Percentiles rank a stretch among this genome's conserved stretches.
These are phyloP conservation scores for Epichloe sibirici DNA, from an alignment of 2,329 filamentous ascomycete genomes.

Conservation along the genomic window DNA sequence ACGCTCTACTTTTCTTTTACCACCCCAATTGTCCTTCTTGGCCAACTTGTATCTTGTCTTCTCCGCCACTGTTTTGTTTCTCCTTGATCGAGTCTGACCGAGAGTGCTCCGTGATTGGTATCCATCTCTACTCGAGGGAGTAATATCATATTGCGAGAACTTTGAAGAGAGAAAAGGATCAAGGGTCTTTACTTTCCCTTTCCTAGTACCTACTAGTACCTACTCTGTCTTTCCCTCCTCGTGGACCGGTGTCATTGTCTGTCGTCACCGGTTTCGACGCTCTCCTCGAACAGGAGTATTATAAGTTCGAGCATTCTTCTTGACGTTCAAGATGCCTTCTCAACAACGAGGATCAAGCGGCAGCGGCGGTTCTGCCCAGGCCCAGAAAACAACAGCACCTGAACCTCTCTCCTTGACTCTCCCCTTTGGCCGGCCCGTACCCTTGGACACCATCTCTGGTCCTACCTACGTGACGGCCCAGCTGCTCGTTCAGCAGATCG, in stretches of 20 bases:
- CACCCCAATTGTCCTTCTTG: not conserved
- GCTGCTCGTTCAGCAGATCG: slow-evolving; percentile 87
- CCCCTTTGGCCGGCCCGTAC: slow-evolving; percentile 43
- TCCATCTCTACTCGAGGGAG: not conserved
- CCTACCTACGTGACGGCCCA: slow-evolving; percentile 91
- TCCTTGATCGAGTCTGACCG: not conserved
- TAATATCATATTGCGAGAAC: not conserved
- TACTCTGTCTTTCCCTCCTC: too few species aligned
- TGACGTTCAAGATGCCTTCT: slow-evolving; percentile 18
- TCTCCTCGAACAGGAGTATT: not conserved
- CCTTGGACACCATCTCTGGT: slow-evolving; percentile 56
- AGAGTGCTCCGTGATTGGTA: not conserved
- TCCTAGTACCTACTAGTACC: too few species aligned
- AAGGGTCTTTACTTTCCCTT: too few species aligned
- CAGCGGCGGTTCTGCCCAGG: slow-evolving; percentile 15
- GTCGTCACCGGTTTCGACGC: not conserved
- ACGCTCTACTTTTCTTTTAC: not conserved
- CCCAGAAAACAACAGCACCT: slow-evolving; percentile 17
- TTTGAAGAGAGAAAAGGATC: too few species aligned
- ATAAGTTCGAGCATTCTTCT: too few species aligned
- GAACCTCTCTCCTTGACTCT: slow-evolving; percentile 38
- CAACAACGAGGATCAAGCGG: slow-evolving; percentile 26
- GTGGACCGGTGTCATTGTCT: too few species aligned
- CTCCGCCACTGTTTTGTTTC: not conserved
- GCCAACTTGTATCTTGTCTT: not conserved